phyloP scores from a whole-genome alignment of 345 rosid species.

The Brassica carinata region DNA sequence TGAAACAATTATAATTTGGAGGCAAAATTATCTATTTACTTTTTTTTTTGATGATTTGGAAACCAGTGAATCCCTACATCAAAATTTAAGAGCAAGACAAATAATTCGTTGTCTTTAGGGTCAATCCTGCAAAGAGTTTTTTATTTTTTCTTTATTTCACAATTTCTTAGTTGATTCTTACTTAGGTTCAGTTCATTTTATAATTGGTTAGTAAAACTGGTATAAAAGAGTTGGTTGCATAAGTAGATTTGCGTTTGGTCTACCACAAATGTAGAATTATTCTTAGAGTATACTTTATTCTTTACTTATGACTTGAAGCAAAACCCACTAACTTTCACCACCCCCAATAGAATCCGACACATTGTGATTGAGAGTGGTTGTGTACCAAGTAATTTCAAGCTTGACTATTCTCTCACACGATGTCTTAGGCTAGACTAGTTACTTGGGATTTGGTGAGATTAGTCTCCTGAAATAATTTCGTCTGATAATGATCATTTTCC shows the following conservation, averaged over 20 bases:
- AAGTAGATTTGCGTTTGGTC: conserved; percentile 35
- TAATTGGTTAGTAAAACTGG: not conserved
- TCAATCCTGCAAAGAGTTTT: not conserved
- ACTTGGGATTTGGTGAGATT: conserved; percentile 32
- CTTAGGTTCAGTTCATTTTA: conserved; percentile 5
- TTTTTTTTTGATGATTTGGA: not conserved
- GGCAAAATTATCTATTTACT: not conserved
- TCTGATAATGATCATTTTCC: not conserved
- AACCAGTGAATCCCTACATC: not conserved
- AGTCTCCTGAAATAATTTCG: conserved; percentile 19
- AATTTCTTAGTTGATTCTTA: conserved; percentile 4
- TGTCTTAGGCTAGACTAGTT: conserved; percentile 28
- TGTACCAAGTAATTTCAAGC: conserved; percentile 32
- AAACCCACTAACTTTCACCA: conserved; percentile 43
- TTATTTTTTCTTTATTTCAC: not conserved
- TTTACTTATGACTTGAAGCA: conserved; percentile 36
- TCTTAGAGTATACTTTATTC: conserved; percentile 41
- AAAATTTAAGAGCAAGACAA: not conserved
- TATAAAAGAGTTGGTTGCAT: conserved; percentile 4
- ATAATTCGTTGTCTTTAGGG: not conserved
- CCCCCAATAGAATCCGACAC: conserved; percentile 38
- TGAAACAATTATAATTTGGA: not conserved
- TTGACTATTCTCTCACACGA: conserved; percentile 32
- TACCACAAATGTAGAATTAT: conserved; percentile 40
- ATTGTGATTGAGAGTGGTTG: conserved; percentile 32